phyloP scores from a whole-genome alignment of 495 filamentous ascomycete genomes.

The Penicillium arizonense region DNA sequence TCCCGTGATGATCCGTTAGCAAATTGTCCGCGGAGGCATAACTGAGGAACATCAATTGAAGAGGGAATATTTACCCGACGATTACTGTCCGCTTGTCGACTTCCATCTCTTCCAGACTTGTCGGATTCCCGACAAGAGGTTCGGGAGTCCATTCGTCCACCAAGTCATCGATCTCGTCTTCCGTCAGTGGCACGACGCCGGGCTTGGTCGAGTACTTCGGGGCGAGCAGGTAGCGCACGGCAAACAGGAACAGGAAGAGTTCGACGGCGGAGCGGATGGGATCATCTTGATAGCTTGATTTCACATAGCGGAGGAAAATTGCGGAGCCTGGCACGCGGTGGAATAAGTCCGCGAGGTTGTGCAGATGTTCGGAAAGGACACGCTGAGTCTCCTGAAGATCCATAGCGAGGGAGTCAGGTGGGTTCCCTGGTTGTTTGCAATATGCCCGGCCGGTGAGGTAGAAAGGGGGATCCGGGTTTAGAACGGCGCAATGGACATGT shows the following conservation, averaged over 20 bases:
- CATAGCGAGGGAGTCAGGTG: slow-evolving; percentile 47
- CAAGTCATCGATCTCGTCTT: slow-evolving; percentile 96
- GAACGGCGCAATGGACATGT: background rate
- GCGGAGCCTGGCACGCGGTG: slow-evolving; percentile 90
- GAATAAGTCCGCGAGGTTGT: slow-evolving; percentile 68
- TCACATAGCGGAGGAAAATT: slow-evolving; percentile 91
- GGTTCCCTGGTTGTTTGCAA: too few species aligned
- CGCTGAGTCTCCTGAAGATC: slow-evolving; percentile 78
- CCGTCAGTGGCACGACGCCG: slow-evolving; percentile 82
- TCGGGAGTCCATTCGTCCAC: slow-evolving; percentile 98
- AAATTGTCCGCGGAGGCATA: background rate
- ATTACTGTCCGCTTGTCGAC: slow-evolving; percentile 83
- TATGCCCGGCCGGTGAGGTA: too few species aligned
- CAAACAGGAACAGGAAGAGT: slow-evolving; percentile 92
- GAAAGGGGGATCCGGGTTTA: too few species aligned
- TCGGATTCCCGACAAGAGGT: slow-evolving; percentile 74
- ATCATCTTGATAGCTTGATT: slow-evolving; percentile 96
- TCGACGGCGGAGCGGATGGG: slow-evolving; percentile 92
- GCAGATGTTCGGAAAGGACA: slow-evolving; percentile 63
- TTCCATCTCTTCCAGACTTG: slow-evolving; percentile 73
- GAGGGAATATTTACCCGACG: slow-evolving; percentile 62
- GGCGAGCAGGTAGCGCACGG: slow-evolving; percentile 85
- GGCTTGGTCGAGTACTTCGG: slow-evolving; percentile 89
- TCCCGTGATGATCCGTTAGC: slow-evolving; percentile 13
- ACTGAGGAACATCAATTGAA: background rate